Evolutionary conservation across 2,329 filamentous ascomycete species (phyloP), one percentile per base, ranked within the genome.

Genomic region (Aspergillus neotritici): DNA sequence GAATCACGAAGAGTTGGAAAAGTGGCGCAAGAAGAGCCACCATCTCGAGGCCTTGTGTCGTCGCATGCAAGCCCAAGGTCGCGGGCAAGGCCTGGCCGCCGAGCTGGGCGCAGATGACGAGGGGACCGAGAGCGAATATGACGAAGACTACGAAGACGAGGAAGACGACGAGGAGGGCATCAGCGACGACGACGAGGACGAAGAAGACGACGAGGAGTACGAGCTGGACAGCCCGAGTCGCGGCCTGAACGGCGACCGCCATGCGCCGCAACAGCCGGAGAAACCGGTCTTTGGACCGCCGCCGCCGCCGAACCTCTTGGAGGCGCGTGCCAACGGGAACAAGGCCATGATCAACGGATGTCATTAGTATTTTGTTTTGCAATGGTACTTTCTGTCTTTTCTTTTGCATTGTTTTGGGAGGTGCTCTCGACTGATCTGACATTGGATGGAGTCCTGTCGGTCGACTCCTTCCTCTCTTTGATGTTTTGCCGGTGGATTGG

Each of bases 21-120:
- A 84, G 30, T 81, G 88, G 63, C 84, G 83, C 61, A 86, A 85
- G 69, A 89, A 89, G 74, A 88, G 89, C 58, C 84, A 88, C 49
- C 94, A 94, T 67, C 80, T 98, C 44, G 91, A 91, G 68, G 89
- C 87, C 63, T 86, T 97, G 58, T 95, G 94, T 69, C 86, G 93
- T 50, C 87, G 89, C 58, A 95, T 97, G 88, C 91, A 97, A 67
- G 86, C 87, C 53, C 90, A 96, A 61, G 90, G 91, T 12, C 83
- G 91, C 47, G 88, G 88, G 43, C 78, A 86, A 46, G 82, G 80
- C 45, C 74, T 79, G 69, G 77, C 72, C 43, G 76, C 72, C 51
- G 79, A 78, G 52, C 73, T 79, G 51, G 82, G 80, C 64, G 66
- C 67, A 28, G 65, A 76, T 52, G 62, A 64, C 16, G 62, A 64